A percentile compares a stretch with the other conserved stretches of the same genome.
phyloP scores from a whole-genome alignment of 1,284 basidiomycete genomes.

The Omphalotus olearius region DNA sequence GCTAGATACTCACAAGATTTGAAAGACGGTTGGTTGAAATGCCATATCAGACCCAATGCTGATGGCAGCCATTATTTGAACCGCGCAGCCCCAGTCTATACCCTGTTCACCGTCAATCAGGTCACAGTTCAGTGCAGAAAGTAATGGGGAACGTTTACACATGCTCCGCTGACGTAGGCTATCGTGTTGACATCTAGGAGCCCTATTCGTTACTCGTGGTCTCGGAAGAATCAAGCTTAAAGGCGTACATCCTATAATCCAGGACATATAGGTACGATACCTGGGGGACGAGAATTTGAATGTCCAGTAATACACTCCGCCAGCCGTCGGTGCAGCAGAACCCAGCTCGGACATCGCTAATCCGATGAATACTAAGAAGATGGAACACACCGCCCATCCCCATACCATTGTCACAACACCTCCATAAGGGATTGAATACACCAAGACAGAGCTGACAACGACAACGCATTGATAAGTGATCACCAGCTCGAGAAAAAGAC shows the following conservation, averaged over 20 bases:
- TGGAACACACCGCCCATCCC: conserved; percentile 32
- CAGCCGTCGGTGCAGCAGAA: conserved; percentile 46
- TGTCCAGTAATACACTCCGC: conserved; percentile 25
- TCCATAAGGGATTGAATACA: conserved; percentile 51
- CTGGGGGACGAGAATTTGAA: conserved; percentile 21
- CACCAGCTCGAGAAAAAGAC: background rate
- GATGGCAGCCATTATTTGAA: conserved; percentile 66
- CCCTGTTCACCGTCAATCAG: background rate
- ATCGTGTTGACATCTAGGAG: conserved; percentile 65
- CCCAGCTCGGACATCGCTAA: conserved; percentile 46
- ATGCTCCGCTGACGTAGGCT: conserved; percentile 61
- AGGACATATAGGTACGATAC: conserved; percentile 20
- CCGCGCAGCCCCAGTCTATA: conserved; percentile 73
- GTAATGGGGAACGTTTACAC: conserved; percentile 34
- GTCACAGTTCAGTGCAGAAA: background rate
- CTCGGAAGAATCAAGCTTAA: background rate
- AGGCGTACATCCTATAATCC: conserved; percentile 21
- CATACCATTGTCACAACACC: conserved; percentile 54
- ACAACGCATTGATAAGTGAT: background rate
- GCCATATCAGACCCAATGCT: conserved; percentile 51
- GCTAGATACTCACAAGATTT: conserved; percentile 48
- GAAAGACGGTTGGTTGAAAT: conserved; percentile 49
- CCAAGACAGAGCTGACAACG: conserved; percentile 11
- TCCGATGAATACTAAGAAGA: conserved; percentile 40
- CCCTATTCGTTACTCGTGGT: background rate